Conservation (phyloP, 2,329 filamentous ascomycete genomes). For the Xylaria polymorpha region DNA sequence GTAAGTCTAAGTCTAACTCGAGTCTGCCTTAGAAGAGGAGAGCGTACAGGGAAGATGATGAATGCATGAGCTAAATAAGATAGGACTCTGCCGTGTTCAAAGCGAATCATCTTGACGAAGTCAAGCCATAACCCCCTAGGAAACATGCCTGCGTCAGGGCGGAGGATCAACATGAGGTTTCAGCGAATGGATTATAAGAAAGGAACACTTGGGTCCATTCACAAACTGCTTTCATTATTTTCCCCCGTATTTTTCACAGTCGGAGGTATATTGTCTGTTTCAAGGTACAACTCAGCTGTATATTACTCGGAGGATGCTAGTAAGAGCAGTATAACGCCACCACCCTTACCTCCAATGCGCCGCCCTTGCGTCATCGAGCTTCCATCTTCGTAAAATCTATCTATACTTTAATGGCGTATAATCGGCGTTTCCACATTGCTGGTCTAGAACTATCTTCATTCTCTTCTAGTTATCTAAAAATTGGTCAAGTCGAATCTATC, state of each 20-base stretch:
- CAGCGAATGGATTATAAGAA: neutral
- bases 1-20: constrained; percentile 45
- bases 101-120: constrained; percentile 39
- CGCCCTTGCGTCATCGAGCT: neutral
- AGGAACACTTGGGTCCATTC: neutral
- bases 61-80: constrained; percentile 22
- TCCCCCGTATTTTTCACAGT: neutral
- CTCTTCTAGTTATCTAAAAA: neutral
- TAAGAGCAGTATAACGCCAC: neutral
- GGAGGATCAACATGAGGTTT: neutral
- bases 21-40: neutral
- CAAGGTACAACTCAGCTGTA: neutral
- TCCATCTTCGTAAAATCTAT: neutral
- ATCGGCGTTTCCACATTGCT: too few species aligned
- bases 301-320: neutral
- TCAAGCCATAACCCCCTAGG: constrained; percentile 18
- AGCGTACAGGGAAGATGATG: neutral
- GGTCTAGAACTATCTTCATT: neutral
- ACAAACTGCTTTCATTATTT: neutral
- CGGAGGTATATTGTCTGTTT: neutral
- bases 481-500: neutral
- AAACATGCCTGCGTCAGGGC: neutral
- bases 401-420: neutral
- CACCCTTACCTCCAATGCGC: neutral
- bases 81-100: constrained; percentile 44